These are phyloP conservation scores for Pseudonitzschia pungens DNA, from an alignment of 108 stramenopile species.

Conservation along the genomic window DNA sequence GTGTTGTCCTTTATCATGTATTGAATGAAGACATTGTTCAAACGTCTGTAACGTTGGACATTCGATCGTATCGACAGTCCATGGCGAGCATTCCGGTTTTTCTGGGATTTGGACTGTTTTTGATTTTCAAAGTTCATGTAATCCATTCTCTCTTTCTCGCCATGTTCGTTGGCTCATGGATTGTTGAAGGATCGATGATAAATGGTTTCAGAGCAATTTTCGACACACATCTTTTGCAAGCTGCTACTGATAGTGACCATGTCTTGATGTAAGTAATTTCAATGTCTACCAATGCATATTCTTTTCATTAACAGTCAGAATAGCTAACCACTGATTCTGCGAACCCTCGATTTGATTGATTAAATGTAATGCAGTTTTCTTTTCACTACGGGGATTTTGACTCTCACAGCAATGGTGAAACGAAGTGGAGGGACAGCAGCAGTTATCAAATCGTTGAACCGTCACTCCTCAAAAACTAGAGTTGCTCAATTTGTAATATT, in stretches of 20 bases:
- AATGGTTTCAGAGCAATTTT: slow-evolving; percentile 52
- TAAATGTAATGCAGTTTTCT: slow-evolving; percentile 14
- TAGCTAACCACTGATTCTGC: neutral
- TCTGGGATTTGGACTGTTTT: slow-evolving; percentile 38
- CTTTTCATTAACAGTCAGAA: neutral
- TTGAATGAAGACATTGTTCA: slow-evolving; percentile 4
- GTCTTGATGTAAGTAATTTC: slow-evolving; percentile 32
- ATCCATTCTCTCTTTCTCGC: slow-evolving; percentile 30
- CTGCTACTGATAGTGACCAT: slow-evolving; percentile 29
- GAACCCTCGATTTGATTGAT: neutral
- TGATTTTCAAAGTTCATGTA: slow-evolving; percentile 31
- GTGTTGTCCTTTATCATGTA: slow-evolving; percentile 15
- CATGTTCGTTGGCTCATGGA: slow-evolving; percentile 62
- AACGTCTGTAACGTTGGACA: slow-evolving; percentile 4
- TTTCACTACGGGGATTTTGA: slow-evolving; percentile 56
- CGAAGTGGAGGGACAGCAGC: slow-evolving; percentile 54
- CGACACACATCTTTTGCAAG: slow-evolving; percentile 44
- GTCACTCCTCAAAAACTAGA: slow-evolving; percentile 38
- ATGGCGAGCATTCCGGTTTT: slow-evolving; percentile 49
- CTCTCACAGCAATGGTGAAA: slow-evolving; percentile 53
- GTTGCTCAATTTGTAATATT: slow-evolving; percentile 47
- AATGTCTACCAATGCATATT: neutral
- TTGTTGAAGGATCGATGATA: slow-evolving; percentile 39
- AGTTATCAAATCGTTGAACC: slow-evolving; percentile 30
- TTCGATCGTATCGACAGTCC: slow-evolving; percentile 40